Percentiles rank a stretch among this genome's conserved stretches.
Evolutionary conservation across 192 early-diverging fungal genomes (phyloP).

Genomic region (Backusella westeae): DNA sequence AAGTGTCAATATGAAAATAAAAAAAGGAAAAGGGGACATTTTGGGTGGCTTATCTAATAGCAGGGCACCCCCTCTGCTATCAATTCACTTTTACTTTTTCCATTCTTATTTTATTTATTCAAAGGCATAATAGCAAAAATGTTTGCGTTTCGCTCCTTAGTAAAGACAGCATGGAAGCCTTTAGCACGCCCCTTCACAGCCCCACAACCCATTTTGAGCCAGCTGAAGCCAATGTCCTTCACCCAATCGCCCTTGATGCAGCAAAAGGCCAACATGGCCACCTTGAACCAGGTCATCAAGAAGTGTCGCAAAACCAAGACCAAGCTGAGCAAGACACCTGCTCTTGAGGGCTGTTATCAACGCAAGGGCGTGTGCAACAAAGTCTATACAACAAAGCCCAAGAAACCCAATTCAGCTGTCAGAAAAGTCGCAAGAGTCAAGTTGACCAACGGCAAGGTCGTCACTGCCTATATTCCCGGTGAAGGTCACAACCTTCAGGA

Average conservation of each 20-base stretch:
- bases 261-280: constrained; percentile 60
- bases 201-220: constrained; percentile 7
- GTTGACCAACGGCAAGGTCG: constrained; percentile 87
- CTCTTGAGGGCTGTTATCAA: constrained; percentile 84
- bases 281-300: constrained; percentile 92
- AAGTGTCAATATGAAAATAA: background rate
- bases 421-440: constrained; percentile 92
- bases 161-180: constrained; percentile 12
- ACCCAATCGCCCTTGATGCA: constrained; percentile 1
- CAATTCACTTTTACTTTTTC: background rate
- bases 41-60: background rate
- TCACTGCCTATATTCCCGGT: constrained; percentile 96
- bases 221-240: constrained; percentile 5
- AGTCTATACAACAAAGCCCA: constrained; percentile 94
- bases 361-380: constrained; percentile 94
- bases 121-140: background rate
- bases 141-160: constrained; percentile 7
- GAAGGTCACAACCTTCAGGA: constrained; percentile 99
- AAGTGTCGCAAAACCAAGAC: constrained; percentile 70
- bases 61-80: background rate
- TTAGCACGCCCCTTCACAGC: background rate
- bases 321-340: constrained; percentile 72
- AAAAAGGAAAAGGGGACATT: background rate
- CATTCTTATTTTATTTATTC: background rate
- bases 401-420: constrained; percentile 98